These are phyloP conservation scores for Ambrosia hybrid DNA, from an alignment of 140 eudicot species.

Conservation along the genomic window DNA sequence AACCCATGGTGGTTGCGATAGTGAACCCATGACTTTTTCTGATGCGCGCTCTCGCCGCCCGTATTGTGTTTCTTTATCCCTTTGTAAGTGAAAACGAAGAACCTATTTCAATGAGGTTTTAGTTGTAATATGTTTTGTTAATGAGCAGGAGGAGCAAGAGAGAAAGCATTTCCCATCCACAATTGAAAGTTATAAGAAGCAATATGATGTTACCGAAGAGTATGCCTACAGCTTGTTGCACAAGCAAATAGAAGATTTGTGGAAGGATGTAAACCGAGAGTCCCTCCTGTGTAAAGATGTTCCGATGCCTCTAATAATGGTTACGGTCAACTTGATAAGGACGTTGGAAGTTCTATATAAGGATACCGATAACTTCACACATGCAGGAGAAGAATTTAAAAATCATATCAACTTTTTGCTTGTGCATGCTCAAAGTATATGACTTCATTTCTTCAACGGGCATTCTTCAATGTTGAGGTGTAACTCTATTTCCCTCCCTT, in stretches of 20 bases:
- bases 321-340: conserved; percentile 31
- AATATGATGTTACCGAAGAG: conserved; percentile 27
- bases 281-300: conserved; percentile 6
- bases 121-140: no score
- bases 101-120: no score
- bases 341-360: conserved; percentile 34
- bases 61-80: no score
- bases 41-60: no score
- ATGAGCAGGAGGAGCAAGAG: conserved; percentile 36
- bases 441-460: not conserved
- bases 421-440: conserved; percentile 12
- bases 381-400: conserved; percentile 32
- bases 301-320: conserved; percentile 25
- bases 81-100: no score
- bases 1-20: no score
- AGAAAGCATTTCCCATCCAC: conserved; percentile 17
- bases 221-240: conserved; percentile 22
- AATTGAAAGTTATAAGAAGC: conserved; percentile 17
- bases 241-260: conserved; percentile 33
- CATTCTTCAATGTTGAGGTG: no score
- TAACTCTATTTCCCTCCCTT: no score
- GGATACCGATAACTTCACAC: conserved; percentile 41
- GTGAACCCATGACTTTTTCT: no score
- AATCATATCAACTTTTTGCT: conserved; percentile 28
- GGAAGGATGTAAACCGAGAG: conserved; percentile 49